Percentiles rank a stretch among this genome's conserved stretches.
These are phyloP conservation scores for Ceratocystis lukuohia DNA, from an alignment of 2,329 filamentous ascomycete species.

Conservation along the genomic window DNA sequence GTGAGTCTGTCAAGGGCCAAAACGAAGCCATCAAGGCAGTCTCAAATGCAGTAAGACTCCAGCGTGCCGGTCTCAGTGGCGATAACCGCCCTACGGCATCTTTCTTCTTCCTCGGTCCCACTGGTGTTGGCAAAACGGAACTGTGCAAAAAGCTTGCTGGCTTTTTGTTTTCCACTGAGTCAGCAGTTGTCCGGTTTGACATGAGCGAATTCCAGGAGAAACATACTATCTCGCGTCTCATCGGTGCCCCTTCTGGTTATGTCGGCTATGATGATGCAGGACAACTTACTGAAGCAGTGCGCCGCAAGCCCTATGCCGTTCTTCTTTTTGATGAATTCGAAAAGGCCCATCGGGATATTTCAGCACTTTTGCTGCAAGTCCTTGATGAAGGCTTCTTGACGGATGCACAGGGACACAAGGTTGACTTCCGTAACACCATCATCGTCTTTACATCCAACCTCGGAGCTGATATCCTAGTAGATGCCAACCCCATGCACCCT, in stretches of 20 bases:
- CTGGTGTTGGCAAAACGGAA: conserved; percentile 93
- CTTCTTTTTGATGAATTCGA: conserved; percentile 95
- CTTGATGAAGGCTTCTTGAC: conserved; percentile 94
- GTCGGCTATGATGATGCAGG: conserved; percentile 95
- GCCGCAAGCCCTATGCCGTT: conserved; percentile 88
- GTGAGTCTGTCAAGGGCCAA: conserved; percentile 76
- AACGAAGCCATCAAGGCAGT: conserved; percentile 87
- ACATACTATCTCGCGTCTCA: conserved; percentile 84
- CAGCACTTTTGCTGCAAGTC: conserved; percentile 79
- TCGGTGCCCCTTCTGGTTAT: conserved; percentile 86
- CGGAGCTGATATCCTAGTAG: conserved; percentile 80
- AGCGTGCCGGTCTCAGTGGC: conserved; percentile 79
- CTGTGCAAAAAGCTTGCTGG: conserved; percentile 89
- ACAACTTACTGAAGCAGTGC: conserved; percentile 87
- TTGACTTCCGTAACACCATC: conserved; percentile 92
- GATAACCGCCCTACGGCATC: conserved; percentile 85
- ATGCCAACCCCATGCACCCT: conserved; percentile 50
- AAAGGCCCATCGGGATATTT: conserved; percentile 92
- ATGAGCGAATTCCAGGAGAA: conserved; percentile 98
- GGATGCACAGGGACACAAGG: conserved; percentile 87
- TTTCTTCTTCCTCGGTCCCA: conserved; percentile 96
- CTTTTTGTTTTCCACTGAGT: conserved; percentile 86
- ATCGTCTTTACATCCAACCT: conserved; percentile 95
- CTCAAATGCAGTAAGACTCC: conserved; percentile 83
- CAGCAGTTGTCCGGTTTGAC: conserved; percentile 84